These are phyloP conservation scores for Trematosphaeria pertusa DNA, from an alignment of 2,329 filamentous ascomycete species.

Conservation along the genomic window DNA sequence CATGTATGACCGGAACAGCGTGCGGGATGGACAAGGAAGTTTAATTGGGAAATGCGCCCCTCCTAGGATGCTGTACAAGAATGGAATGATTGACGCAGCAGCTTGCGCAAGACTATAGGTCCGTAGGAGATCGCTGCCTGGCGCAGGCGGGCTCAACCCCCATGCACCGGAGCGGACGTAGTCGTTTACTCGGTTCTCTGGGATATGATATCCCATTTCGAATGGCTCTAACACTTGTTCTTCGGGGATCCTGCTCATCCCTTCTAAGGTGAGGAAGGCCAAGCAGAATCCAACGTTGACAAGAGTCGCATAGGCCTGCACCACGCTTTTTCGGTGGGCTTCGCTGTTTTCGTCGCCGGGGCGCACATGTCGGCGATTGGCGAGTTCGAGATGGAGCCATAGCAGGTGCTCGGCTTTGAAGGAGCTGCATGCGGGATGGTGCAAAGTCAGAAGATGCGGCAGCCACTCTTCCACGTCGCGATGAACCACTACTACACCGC, in stretches of 20 bases:
- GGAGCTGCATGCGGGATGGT: constrained; percentile 16
- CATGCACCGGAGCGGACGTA: not conserved
- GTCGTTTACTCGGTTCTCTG: not conserved
- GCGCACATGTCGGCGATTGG: constrained; percentile 7
- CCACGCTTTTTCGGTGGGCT: too few relatives aligned
- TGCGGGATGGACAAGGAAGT: constrained; percentile 20
- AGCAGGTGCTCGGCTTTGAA: constrained; percentile 22
- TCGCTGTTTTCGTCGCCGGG: too few relatives aligned
- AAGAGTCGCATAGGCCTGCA: too few relatives aligned
- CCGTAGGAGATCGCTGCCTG: too few relatives aligned
- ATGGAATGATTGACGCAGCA: constrained; percentile 6
- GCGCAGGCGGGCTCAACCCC: not conserved
- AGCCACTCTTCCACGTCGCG: constrained; percentile 26
- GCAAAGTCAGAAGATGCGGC: constrained; percentile 26
- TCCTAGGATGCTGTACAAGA: constrained; percentile 3
- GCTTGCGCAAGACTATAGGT: constrained; percentile 13
- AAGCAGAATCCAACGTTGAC: constrained; percentile 25
- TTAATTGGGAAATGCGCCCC: not conserved
- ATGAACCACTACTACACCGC: not conserved
- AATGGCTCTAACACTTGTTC: constrained; percentile 4
- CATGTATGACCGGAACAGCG: constrained; percentile 22
- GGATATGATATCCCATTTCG: not conserved
- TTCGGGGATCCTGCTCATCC: constrained; percentile 7
- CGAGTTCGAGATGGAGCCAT: constrained; percentile 16
- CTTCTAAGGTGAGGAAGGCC: constrained; percentile 17